Base-by-base conservation (phyloP, 139 green algal species). In the Coccomyxa sp. region DNA sequence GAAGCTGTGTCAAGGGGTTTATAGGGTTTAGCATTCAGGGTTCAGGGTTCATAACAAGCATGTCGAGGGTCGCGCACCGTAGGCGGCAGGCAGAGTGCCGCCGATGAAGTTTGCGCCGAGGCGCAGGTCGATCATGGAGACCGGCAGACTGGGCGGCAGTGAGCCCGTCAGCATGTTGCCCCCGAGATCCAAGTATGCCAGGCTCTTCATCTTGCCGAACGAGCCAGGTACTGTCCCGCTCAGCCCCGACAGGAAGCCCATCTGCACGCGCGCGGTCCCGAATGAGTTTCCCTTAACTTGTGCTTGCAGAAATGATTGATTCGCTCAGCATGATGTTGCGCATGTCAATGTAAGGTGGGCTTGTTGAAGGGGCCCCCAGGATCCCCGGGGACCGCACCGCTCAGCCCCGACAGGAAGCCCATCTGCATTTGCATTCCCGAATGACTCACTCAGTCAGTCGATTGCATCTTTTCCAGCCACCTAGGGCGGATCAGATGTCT, bases 151-250 rank as follows among this genome's bases (percentile, higher is more conserved):
- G 27, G 25, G 14, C 0, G 71, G 71, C 71, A 77, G 71, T 3
- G 27, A 12, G 23, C 71, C 71, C 23, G 71, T 51, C 71, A 77
- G 71, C 71, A 77, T 77, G 71, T 77, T 77, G 71, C 71, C 71
- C 1, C 23, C 71, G 14, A 77, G 21, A 9, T 77, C 71, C n/a
- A 77, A 16, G 9, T 77, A 77, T 0, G 23, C n/a, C 71, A 77
- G 71, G 23, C 14, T 18, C 27, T 31, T 25, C 71, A 77, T 31
- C 71, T 31, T 38, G 27, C 12, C 71, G 23, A 77, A n/a, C 23
- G 12, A n/a, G n/a, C n/a, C n/a, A n/a, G n/a, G n/a, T n/a, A n/a
- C n/a, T n/a, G n/a, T n/a, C n/a, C 71, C 71, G 14, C 23, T 38
- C 71, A 77, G 71, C 25, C 71, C 71, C 1, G 14, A 18, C 71